Evolutionary conservation across 164 flowering plant genomes (phyloP).

Genomic region (Buxus sempervirens): DNA sequence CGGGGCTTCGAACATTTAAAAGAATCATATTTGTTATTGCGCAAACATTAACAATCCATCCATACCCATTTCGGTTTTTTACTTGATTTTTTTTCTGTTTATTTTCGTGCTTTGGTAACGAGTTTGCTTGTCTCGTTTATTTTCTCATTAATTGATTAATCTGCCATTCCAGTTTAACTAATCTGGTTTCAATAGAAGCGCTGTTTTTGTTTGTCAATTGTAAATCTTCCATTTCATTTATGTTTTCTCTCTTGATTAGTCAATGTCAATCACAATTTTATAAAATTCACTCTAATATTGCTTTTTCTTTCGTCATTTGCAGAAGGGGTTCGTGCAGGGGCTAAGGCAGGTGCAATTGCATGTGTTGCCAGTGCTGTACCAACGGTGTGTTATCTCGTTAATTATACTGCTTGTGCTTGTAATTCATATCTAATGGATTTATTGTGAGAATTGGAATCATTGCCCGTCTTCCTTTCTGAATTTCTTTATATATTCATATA

Average conservation of each 20-base stretch:
- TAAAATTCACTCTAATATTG: background rate
- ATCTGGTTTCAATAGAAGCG: background rate
- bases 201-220: background rate
- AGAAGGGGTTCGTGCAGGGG: constrained; percentile 82
- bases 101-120: too few species aligned
- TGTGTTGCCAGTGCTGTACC: constrained; percentile 68
- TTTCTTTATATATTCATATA: too few species aligned
- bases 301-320: constrained; percentile 21
- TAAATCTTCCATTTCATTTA: background rate
- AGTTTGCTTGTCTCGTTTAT: background rate
- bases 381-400: constrained; percentile 41
- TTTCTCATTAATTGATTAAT: background rate
- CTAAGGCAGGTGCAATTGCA: constrained; percentile 69
- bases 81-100: background rate
- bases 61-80: background rate
- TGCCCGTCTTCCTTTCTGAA: too few species aligned
- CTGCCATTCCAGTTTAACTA: too few species aligned
- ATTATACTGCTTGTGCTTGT: background rate
- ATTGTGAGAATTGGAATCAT: too few species aligned
- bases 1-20: background rate
- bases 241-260: background rate
- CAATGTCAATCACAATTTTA: background rate
- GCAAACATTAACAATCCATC: too few species aligned
- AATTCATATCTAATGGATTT: too few species aligned
- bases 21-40: too few species aligned